Percentiles rank a stretch among this genome's conserved stretches.
Evolutionary conservation across 208 protist genomes (phyloP).

Genomic region (Strigomonas culicis): DNA sequence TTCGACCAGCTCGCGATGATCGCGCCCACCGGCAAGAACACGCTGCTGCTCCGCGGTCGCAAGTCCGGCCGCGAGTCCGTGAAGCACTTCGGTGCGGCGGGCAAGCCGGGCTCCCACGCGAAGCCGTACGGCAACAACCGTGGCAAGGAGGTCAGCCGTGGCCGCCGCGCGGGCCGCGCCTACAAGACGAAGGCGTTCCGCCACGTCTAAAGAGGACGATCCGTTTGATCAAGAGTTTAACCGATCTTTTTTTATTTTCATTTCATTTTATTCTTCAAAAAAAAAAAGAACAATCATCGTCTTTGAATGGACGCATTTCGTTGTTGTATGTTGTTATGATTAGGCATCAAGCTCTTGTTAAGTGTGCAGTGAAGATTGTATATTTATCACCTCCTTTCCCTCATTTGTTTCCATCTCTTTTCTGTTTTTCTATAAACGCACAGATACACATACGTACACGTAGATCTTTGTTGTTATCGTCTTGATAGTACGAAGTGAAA

Average conservation of each 20-base stretch:
- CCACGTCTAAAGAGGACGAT: conserved; percentile 59
- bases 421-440: too few relatives aligned
- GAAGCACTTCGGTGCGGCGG: conserved; percentile 99
- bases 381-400: neutral
- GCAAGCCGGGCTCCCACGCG: conserved; percentile 88
- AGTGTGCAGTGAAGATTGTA: neutral
- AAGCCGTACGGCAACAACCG: conserved; percentile 86
- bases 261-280: conserved; percentile 15
- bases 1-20: conserved; percentile 98
- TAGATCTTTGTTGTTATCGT: too few relatives aligned
- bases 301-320: too few relatives aligned
- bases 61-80: conserved; percentile 93
- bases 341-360: too few relatives aligned
- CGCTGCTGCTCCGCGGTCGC: conserved; percentile 97
- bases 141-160: conserved; percentile 93
- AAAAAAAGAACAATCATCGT: conserved; percentile 13
- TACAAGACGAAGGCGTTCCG: conserved; percentile 68
- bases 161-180: conserved; percentile 89
- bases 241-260: conserved; percentile 23
- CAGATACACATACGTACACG: too few relatives aligned
- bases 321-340: too few relatives aligned
- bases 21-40: conserved; percentile 97
- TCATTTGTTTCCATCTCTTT: neutral
- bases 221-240: conserved; percentile 22
- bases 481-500: too few relatives aligned